These are phyloP conservation scores for Closterium sp. DNA, from an alignment of 139 green algal species.

Conservation along the genomic window DNA sequence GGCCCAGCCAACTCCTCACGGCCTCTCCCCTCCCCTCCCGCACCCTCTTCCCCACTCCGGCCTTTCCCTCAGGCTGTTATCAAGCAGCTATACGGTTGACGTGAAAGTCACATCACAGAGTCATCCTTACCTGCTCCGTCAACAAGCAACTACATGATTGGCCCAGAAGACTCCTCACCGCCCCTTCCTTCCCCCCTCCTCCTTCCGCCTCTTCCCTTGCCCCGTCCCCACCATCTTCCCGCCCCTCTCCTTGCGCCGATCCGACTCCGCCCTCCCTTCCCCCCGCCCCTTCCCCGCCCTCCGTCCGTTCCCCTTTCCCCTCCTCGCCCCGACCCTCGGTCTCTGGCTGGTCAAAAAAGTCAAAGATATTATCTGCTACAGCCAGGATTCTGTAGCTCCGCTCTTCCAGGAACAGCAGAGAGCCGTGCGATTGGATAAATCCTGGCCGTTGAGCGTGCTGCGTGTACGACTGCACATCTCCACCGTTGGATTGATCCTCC, in stretches of 20 bases:
- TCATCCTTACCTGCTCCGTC: background rate
- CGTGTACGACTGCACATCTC: conserved; percentile 24
- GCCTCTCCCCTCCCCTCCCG: too few species aligned
- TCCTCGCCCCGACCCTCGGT: background rate
- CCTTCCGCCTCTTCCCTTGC: background rate
- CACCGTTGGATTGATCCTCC: background rate
- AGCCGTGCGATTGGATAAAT: conserved; percentile 24
- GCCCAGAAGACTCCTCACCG: background rate
- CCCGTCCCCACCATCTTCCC: too few species aligned
- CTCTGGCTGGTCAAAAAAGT: conserved; percentile 23
- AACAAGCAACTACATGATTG: background rate
- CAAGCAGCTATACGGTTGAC: too few species aligned
- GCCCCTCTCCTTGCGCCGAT: too few species aligned
- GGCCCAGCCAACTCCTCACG: too few species aligned
- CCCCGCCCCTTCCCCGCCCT: background rate
- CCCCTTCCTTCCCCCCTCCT: background rate
- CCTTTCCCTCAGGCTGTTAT: too few species aligned
- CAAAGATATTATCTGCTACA: conserved; percentile 25
- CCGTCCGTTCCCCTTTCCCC: background rate
- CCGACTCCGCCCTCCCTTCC: background rate
- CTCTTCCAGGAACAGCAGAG: conserved; percentile 33
- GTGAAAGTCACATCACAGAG: background rate
- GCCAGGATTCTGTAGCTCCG: conserved; percentile 25
- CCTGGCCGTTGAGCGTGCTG: conserved; percentile 33
- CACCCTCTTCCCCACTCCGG: too few species aligned